Evolutionary conservation across 768 basidiomycete genomes (phyloP), one percentile per base, ranked within the genome.

Genomic region (Leucosporidium creatinivorum): DNA sequence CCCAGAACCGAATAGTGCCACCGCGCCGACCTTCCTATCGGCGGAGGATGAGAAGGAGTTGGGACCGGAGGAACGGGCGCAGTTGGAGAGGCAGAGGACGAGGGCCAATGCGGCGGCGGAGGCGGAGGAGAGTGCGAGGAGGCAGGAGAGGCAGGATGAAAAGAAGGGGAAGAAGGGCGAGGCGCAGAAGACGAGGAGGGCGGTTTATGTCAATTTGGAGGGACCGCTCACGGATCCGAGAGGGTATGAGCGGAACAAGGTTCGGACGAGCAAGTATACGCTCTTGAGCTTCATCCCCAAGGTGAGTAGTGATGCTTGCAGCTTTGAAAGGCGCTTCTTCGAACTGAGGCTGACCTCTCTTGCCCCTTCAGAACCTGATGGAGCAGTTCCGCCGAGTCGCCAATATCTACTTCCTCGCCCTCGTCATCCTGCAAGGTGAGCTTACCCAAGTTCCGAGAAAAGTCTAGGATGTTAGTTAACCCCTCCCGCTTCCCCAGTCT

Each of bases 371-470:
- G 69, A 96, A 97, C 77, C 79, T 98, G 71, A 90, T 86, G 72
- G 92, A 97, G 79, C 94, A 99, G 76, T 99, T 98, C 77, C 83
- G 90, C 69, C 84, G 93, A 49, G 85, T 91, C 59, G 93, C 93
- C 66, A 98, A 98, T 78, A 79, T 98, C 56, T 99, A 91, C 81
- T 98, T 96, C 81, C 65, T 75, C 47, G 68, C 64, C 23, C 71
- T 74, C 49, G 61, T 74, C 30, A 52, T 75, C 60, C 80, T 93
- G 18, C 89, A 92, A 81, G 74, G 89, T 89, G 72, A 68, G 84
- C 23, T 26, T 55, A 17, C 15, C 25, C 51, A 51, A 47, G 33
- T 9, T 17, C 21, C 39, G 19, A 36, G 36, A 33, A 23, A 36
- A 2, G 33, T 13, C 17, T 9, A 31, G 31, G 28, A 61, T 58